Percentiles rank a stretch among this genome's conserved stretches.
Conservation (phyloP, 2,329 filamentous ascomycete genomes). For the Colletotrichum salicis region DNA sequence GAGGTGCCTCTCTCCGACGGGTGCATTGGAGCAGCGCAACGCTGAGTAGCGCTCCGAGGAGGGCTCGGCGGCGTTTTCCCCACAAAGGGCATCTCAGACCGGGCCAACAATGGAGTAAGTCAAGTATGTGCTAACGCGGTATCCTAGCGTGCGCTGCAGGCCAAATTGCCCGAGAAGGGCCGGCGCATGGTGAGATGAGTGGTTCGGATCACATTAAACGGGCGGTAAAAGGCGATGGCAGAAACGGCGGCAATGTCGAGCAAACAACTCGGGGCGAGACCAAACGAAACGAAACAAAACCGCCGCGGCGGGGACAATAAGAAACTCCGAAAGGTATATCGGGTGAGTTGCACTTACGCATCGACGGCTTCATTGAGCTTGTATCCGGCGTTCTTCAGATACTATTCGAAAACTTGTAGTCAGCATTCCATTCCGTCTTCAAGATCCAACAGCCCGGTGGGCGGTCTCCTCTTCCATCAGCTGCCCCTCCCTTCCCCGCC, state of each 20-base stretch:
- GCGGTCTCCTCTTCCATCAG: neutral
- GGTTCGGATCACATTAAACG: constrained; percentile 21
- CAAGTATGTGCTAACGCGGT: constrained; percentile 30
- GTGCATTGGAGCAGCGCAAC: constrained; percentile 9
- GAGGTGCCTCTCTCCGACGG: constrained; percentile 8
- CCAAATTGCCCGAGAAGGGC: constrained; percentile 42
- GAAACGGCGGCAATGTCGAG: neutral
- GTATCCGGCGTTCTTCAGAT: constrained; percentile 59
- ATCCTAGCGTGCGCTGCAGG: constrained; percentile 33
- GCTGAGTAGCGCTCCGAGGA: constrained; percentile 9
- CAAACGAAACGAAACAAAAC: constrained; percentile 12
- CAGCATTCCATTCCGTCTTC: constrained; percentile 24
- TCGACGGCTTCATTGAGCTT: constrained; percentile 66
- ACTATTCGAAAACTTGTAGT: constrained; percentile 47
- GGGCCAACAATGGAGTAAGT: constrained; percentile 22
- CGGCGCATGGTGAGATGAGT: constrained; percentile 28
- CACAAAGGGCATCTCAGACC: constrained; percentile 41
- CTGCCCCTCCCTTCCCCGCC: constrained; percentile 14
- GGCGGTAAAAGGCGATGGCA: constrained; percentile 13
- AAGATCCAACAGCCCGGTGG: neutral
- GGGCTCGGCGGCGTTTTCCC: constrained; percentile 43
- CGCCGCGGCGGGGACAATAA: constrained; percentile 10
- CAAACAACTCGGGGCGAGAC: constrained; percentile 5
- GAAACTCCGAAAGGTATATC: constrained; percentile 36
- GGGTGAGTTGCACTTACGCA: constrained; percentile 59